These are phyloP conservation scores for Malus asiatica DNA, from an alignment of 306 rosid genomes.

Conservation along the genomic window DNA sequence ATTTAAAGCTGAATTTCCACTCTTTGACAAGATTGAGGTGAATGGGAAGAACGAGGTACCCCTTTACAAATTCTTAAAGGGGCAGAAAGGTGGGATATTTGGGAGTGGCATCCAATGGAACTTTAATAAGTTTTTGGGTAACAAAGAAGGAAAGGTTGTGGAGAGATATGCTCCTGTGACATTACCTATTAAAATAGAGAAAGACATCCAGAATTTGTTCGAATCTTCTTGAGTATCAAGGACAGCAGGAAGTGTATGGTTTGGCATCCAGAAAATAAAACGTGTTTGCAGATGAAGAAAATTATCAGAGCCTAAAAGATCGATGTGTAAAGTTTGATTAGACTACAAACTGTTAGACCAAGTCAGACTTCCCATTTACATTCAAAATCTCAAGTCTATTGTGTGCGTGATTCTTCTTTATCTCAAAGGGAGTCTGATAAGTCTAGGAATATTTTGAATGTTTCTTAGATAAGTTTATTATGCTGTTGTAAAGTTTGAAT, in stretches of 20 bases:
- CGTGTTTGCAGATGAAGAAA: too few relatives aligned
- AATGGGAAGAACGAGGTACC: slow-evolving; percentile 73
- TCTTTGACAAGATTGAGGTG: slow-evolving; percentile 83
- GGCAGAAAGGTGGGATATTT: slow-evolving; percentile 63
- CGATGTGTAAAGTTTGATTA: too few relatives aligned
- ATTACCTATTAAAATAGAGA: slow-evolving; percentile 73
- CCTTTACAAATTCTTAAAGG: slow-evolving; percentile 59
- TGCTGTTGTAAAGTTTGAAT: too few relatives aligned
- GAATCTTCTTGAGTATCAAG: slow-evolving; percentile 47
- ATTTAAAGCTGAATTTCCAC: slow-evolving; percentile 82
- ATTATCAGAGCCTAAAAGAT: too few relatives aligned
- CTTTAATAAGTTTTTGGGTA: slow-evolving; percentile 77
- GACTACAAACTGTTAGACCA: too few relatives aligned
- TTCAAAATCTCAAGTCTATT: too few relatives aligned
- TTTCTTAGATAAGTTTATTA: too few relatives aligned
- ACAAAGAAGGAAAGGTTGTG: slow-evolving; percentile 79
- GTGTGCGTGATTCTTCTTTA: too few relatives aligned
- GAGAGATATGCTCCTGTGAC: slow-evolving; percentile 86
- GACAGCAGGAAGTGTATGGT: not conserved
- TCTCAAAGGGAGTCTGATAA: too few relatives aligned
- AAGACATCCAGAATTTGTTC: slow-evolving; percentile 61
- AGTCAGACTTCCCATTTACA: too few relatives aligned
- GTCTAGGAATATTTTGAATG: too few relatives aligned
- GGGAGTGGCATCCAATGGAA: slow-evolving; percentile 90
- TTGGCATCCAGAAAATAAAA: too few relatives aligned